These are phyloP conservation scores for Blumeria hordei DNA, from an alignment of 2,329 filamentous ascomycete species.

Conservation along the genomic window DNA sequence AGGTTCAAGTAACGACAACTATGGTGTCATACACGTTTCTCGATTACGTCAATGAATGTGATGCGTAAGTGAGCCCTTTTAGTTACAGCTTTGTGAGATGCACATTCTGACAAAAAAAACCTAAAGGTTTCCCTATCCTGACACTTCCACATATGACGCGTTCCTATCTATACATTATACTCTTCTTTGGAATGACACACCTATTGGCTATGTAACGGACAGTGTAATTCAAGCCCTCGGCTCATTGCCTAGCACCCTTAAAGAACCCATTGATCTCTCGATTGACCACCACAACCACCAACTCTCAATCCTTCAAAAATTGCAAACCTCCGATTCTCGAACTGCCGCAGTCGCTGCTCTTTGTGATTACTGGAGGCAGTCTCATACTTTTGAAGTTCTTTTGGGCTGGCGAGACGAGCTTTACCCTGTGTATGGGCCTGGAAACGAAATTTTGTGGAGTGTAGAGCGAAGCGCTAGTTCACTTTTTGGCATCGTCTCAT, in stretches of 20 bases:
- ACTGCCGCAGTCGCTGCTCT: constrained; percentile 31
- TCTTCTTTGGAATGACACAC: constrained; percentile 30
- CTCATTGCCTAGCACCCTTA: constrained; percentile 23
- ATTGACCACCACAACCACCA: constrained; percentile 35
- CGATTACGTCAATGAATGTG: constrained; percentile 28
- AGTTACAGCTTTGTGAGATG: background rate
- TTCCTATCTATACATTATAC: constrained; percentile 41
- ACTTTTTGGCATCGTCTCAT: constrained; percentile 52
- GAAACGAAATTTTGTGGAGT: constrained; percentile 39
- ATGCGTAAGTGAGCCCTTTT: constrained; percentile 22
- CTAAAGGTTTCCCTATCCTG: constrained; percentile 52
- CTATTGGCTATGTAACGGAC: constrained; percentile 36
- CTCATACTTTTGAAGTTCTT: constrained; percentile 49
- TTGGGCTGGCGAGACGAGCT: constrained; percentile 58
- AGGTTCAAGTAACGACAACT: too few species aligned
- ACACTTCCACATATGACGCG: constrained; percentile 28
- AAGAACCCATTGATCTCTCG: constrained; percentile 26
- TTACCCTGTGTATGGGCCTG: constrained; percentile 49
- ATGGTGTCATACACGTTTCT: constrained; percentile 16
- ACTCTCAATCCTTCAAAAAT: constrained; percentile 32
- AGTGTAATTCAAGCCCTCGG: constrained; percentile 25
- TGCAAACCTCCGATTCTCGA: constrained; percentile 35
- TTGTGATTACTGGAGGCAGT: constrained; percentile 40
- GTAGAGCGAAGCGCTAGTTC: constrained; percentile 55
- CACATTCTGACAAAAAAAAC: background rate